phyloP scores from a whole-genome alignment of 768 basidiomycete genomes.

The Boletellus ananas region DNA sequence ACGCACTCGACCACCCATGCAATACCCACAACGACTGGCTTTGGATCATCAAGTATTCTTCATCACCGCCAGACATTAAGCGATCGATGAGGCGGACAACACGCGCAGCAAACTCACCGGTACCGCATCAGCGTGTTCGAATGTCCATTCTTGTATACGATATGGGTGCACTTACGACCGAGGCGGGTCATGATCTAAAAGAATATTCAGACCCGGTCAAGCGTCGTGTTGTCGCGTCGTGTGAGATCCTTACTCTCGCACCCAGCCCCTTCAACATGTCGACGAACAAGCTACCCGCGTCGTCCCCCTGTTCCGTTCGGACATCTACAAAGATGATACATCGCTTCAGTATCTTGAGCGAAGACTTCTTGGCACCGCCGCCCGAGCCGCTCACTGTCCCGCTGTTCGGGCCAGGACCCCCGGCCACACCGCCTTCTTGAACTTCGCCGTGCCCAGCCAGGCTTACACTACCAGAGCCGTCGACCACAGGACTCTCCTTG shows the following conservation, averaged over 20 bases:
- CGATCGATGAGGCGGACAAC: neutral
- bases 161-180: slow-evolving; percentile 73
- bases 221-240: neutral
- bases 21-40: slow-evolving; percentile 77
- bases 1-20: slow-evolving; percentile 88
- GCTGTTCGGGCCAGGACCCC: slow-evolving; percentile 10
- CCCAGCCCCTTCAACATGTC: slow-evolving; percentile 81
- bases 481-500: slow-evolving; percentile 26
- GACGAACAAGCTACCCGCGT: slow-evolving; percentile 75
- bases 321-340: slow-evolving; percentile 88
- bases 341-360: slow-evolving; percentile 57
- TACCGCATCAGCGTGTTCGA: slow-evolving; percentile 72
- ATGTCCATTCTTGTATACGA: slow-evolving; percentile 81
- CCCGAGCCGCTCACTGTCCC: slow-evolving; percentile 20
- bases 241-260: slow-evolving; percentile 56
- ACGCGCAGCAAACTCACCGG: slow-evolving; percentile 40
- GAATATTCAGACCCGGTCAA: neutral
- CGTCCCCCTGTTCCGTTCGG: slow-evolving; percentile 65
- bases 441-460: slow-evolving; percentile 16
- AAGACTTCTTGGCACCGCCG: slow-evolving; percentile 28
- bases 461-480: slow-evolving; percentile 34
- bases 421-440: slow-evolving; percentile 14
- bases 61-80: neutral
- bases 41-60: slow-evolving; percentile 61
- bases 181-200: slow-evolving; percentile 59